These are phyloP conservation scores for Taphrina pruni DNA, from an alignment of 1,139 yeast genomes.

Conservation along the genomic window DNA sequence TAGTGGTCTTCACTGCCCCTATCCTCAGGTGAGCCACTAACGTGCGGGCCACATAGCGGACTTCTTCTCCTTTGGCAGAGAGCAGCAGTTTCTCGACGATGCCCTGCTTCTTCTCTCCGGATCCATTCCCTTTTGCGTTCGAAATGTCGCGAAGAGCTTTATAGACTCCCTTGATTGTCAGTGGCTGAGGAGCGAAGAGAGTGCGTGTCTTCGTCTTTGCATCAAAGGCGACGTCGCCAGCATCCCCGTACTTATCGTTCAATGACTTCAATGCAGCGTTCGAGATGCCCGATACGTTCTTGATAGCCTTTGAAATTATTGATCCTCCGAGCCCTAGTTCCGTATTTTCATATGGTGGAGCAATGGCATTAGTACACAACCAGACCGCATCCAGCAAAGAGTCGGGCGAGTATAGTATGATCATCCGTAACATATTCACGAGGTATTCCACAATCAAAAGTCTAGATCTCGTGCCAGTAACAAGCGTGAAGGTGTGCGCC, in stretches of 20 bases:
- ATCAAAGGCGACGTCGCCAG: constrained; percentile 48
- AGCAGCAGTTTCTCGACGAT: constrained; percentile 83
- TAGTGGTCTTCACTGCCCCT: constrained; percentile 92
- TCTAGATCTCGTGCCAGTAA: constrained; percentile 46
- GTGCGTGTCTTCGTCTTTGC: constrained; percentile 47
- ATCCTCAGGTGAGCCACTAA: constrained; percentile 91
- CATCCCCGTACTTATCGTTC: constrained; percentile 46
- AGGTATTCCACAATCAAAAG: constrained; percentile 45
- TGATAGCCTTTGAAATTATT: constrained; percentile 45
- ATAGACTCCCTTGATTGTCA: constrained; percentile 46
- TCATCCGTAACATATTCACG: constrained; percentile 45
- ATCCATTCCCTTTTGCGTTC: constrained; percentile 45
- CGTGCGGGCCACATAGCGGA: constrained; percentile 86
- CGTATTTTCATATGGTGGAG: constrained; percentile 45
- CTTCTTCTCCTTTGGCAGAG: constrained; percentile 85
- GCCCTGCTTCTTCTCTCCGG: constrained; percentile 59
- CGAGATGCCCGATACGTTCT: constrained; percentile 45
- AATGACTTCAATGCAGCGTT: constrained; percentile 42
- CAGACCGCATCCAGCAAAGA: constrained; percentile 46
- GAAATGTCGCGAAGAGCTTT: constrained; percentile 46
- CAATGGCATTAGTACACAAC: constrained; percentile 46
- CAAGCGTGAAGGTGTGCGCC: constrained; percentile 43
- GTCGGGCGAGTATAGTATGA: constrained; percentile 43
- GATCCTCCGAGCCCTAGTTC: constrained; percentile 47
- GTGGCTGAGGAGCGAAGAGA: constrained; percentile 44